Evolutionary conservation across 1,284 basidiomycete genomes (phyloP), one percentile per base, ranked within the genome.

Genomic region (Fomes fomentarius): DNA sequence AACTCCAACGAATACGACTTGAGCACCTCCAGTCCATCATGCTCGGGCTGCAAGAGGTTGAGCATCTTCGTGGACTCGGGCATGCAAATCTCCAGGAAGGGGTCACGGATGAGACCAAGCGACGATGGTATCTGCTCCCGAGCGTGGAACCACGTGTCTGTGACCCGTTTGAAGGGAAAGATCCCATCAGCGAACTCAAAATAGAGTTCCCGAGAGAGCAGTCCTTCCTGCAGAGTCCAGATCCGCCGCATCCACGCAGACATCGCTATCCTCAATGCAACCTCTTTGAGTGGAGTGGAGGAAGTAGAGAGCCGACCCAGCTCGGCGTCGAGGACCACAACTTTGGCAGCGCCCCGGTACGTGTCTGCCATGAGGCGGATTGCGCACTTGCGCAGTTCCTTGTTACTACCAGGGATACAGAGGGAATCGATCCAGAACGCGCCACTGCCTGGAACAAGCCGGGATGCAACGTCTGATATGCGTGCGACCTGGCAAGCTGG

Each of bases 341-440:
- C 58, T 17, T 24, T 49, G 17, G 34, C 39, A 5, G 61, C 56
- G 12, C 47, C 19, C 3, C 45, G 30, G 43, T 63, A 63, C 7
- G 58, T 61, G 21, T 45, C 30, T 5, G 48, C 54, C 61, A 63
- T 63, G n/a, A 54, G 47, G 14, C 17, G 28, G 10, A 63, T 58
- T 1, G 61, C 58, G 4, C 7, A 26, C 21, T 58, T 57, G 17
- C 58, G 35, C 12, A 42, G 26, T 11, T 34, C 22, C 21, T 37
- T 30, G 4, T 25, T 21, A n/a, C n/a, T n/a, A 4, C 26, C 46
- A 1, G 61, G 61, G 14, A 63, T 46, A 37, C 61, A 63, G 2
- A 63, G 51, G 6, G 52, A 49, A 37, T 63, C 61, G 50, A 58
- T 42, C 61, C 61, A 63, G 24, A 63, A 56, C 9, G 58, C 54